phyloP scores from a whole-genome alignment of 352 stramenopile genomes.

The Pythium phragmitis region DNA sequence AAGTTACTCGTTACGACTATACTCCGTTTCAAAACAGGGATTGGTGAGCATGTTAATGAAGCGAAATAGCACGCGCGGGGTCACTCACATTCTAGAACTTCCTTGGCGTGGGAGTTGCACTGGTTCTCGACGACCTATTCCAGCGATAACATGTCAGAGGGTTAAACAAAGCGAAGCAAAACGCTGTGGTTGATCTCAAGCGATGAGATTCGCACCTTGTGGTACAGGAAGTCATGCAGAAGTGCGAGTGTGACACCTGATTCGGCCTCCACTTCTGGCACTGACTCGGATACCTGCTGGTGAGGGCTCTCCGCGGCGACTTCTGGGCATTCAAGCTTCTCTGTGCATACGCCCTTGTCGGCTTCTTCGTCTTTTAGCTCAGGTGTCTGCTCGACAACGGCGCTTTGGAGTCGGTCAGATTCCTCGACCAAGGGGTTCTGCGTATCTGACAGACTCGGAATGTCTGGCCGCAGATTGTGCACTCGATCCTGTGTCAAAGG shows the following conservation, averaged over 20 bases:
- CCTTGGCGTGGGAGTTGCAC: slow-evolving; percentile 45
- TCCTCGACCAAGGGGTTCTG: slow-evolving; percentile 5
- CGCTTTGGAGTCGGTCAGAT: background rate
- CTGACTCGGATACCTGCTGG: background rate
- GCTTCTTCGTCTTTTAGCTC: background rate
- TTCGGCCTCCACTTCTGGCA: background rate
- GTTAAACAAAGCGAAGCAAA: background rate
- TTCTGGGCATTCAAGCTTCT: background rate
- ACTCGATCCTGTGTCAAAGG: background rate
- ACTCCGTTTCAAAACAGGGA: background rate
- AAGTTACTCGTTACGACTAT: slow-evolving; percentile 22
- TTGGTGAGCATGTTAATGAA: background rate
- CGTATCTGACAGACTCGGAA: background rate
- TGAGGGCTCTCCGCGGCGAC: background rate
- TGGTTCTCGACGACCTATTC: slow-evolving; percentile 51
- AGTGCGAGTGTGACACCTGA: background rate
- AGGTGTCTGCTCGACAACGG: background rate
- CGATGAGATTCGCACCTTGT: slow-evolving; percentile 4
- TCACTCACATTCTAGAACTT: slow-evolving; percentile 57
- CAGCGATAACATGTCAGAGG: background rate
- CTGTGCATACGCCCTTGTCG: background rate
- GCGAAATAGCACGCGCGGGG: background rate
- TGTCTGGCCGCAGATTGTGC: background rate
- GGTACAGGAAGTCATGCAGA: slow-evolving; percentile 16
- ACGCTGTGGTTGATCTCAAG: background rate